Evolutionary conservation across 257 asterid species (phyloP), one percentile per base, ranked within the genome.

Genomic region (Solanum infundibuliforme): DNA sequence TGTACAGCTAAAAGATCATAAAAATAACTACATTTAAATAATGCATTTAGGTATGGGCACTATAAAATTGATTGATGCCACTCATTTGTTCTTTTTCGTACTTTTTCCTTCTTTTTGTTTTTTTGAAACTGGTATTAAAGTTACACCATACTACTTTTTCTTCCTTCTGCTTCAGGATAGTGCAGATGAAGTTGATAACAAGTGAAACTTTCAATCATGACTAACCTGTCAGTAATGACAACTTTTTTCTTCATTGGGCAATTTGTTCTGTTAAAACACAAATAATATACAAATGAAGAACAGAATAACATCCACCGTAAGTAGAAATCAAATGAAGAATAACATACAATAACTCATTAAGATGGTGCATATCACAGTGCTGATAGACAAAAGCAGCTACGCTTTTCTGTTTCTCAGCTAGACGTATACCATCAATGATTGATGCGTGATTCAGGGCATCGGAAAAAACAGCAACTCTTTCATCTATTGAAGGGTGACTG

Each of bases 381-480:
- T 91, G 91, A 91, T 97, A 96, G 90, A 97, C 95, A 90, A 91
- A 94, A 68, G 92, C 90, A 71, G 90, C 95, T 11, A 90, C 89
- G 86, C 90, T 90, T 83, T 96, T 95, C 90, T 94, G 98, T 92
- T 90, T 96, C 95, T 97, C 97, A 65, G 98, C 95, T 85, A 97
- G 98, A 62, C 98, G 98, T 87, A 97, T 94, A 88, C 99, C 99
- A 91, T 97, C 99, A 75, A 97, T 95, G 85, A 97, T 97, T 81
- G 99, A 97, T 68, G 99, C 99, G 89, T 97, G 99, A 91, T 97
- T 97, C 79, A 95, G 92, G 75, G 98, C 93, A 95, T 96, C 99
- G 87, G 99, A 96, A 90, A 97, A 97, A 83, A 97, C 89, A 89
- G 99, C 98, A 90, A 97, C 79, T 89, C 91, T 92, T 66, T 95